Percentiles rank a stretch among this genome's conserved stretches.
Conservation (phyloP, 1,139 yeast species). For the Yamadazyma sp. region DNA sequence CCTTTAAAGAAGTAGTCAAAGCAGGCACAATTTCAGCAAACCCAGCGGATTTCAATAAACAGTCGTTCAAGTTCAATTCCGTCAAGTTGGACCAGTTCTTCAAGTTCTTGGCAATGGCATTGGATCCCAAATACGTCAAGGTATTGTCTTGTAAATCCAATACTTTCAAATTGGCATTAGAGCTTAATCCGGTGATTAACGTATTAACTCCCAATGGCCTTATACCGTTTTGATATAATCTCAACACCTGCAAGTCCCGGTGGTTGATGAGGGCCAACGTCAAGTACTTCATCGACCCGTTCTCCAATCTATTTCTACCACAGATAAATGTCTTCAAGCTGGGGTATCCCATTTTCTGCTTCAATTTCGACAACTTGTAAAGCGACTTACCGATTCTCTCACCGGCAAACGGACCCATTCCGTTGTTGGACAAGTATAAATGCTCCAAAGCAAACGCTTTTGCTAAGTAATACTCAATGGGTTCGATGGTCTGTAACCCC, state of each 20-base stretch:
- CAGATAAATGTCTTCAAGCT: slow-evolving; percentile 82
- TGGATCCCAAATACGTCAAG: slow-evolving; percentile 75
- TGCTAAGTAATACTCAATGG: slow-evolving; percentile 74
- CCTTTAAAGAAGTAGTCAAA: slow-evolving; percentile 47
- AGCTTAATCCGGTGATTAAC: slow-evolving; percentile 71
- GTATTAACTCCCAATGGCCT: slow-evolving; percentile 88
- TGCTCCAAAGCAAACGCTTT: slow-evolving; percentile 81
- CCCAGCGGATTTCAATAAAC: slow-evolving; percentile 80
- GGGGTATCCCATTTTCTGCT: slow-evolving; percentile 43
- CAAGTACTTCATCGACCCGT: slow-evolving; percentile 82
- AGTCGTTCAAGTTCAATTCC: slow-evolving; percentile 87
- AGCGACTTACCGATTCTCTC: slow-evolving; percentile 87
- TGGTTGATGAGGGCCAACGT: slow-evolving; percentile 79
- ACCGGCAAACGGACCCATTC: slow-evolving; percentile 98
- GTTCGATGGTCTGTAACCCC: slow-evolving; percentile 93
- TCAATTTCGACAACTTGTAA: slow-evolving; percentile 66
- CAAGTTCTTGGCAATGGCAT: slow-evolving; percentile 47
- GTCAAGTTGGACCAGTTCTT: slow-evolving; percentile 44
- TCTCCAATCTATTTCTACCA: slow-evolving; percentile 94
- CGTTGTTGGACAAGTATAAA: slow-evolving; percentile 86
- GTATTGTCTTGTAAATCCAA: slow-evolving; percentile 95
- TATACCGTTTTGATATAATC: slow-evolving; percentile 92
- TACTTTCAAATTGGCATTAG: slow-evolving; percentile 59
- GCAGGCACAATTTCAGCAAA: slow-evolving; percentile 51
- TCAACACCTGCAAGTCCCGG: slow-evolving; percentile 66